Evolutionary conservation across 1,284 basidiomycete genomes (phyloP).

Genomic region (Trametes sp.): DNA sequence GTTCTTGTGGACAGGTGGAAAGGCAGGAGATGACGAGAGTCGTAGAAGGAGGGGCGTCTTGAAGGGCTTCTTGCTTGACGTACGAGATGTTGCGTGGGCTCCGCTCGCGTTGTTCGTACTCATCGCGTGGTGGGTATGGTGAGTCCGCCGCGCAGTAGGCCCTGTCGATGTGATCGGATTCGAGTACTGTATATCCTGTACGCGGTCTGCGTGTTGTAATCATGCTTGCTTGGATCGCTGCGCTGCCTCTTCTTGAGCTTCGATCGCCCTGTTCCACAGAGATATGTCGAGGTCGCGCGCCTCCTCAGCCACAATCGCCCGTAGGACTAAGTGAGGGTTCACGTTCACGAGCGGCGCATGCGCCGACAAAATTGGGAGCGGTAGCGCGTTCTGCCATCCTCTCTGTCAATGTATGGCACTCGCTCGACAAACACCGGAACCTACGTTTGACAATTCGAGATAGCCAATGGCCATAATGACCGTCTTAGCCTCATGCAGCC

Average conservation of each 20-base stretch:
- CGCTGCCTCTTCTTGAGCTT: conserved; percentile 23
- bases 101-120: conserved; percentile 39
- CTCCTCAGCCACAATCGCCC: conserved; percentile 56
- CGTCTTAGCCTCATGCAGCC: conserved; percentile 60
- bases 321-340: conserved; percentile 52
- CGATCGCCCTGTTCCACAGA: conserved; percentile 52
- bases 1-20: conserved; percentile 25
- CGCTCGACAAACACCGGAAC: conserved; percentile 18
- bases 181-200: background rate
- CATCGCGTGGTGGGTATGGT: conserved; percentile 39
- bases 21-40: conserved; percentile 13
- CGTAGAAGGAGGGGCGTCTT: conserved; percentile 37
- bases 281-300: conserved; percentile 53
- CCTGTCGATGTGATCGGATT: background rate
- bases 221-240: background rate
- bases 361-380: conserved; percentile 25
- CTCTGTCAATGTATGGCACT: background rate
- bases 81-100: conserved; percentile 47
- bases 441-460: conserved; percentile 55
- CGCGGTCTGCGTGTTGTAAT: background rate
- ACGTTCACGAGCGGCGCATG: conserved; percentile 37
- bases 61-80: conserved; percentile 43
- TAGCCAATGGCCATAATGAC: conserved; percentile 62
- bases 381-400: conserved; percentile 18
- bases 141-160: background rate